Percentiles rank a stretch among this genome's conserved stretches.
These are phyloP conservation scores for Tubosaeta sp. DNA, from an alignment of 768 basidiomycete species.

Conservation along the genomic window DNA sequence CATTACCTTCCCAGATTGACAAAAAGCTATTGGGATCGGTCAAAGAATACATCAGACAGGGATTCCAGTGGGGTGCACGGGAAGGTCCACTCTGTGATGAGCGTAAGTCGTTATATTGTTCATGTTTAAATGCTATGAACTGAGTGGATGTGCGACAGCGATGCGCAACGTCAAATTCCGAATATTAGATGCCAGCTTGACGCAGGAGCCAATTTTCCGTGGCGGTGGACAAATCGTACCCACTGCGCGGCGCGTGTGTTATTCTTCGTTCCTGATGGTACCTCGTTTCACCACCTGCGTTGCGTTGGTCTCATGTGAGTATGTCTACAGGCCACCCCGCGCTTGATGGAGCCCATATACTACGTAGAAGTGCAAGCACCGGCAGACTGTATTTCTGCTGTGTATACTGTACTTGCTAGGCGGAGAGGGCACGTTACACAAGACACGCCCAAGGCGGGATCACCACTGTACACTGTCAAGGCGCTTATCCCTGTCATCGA, in stretches of 20 bases:
- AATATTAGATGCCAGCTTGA: conserved; percentile 85
- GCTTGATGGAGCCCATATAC: conserved; percentile 96
- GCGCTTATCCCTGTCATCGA: conserved; percentile 98
- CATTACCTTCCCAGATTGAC: conserved; percentile 93
- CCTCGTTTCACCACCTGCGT: conserved; percentile 8
- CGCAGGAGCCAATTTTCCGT: conserved; percentile 95
- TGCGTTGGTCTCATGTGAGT: not conserved
- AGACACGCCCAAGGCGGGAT: conserved; percentile 96
- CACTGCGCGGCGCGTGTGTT: conserved; percentile 97
- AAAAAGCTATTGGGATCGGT: conserved; percentile 87
- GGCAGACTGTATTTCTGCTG: conserved; percentile 96
- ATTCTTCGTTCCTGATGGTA: conserved; percentile 98
- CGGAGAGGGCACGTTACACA: conserved; percentile 99
- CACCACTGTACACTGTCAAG: conserved; percentile 96
- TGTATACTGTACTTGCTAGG: conserved; percentile 97
- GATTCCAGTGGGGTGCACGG: conserved; percentile 98
- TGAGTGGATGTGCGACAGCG: conserved; percentile 44
- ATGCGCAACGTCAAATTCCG: conserved; percentile 99
- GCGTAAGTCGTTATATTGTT: conserved; percentile 57
- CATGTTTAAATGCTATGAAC: not conserved
- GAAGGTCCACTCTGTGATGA: conserved; percentile 98
- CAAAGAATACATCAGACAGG: conserved; percentile 95
- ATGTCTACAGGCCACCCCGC: conserved; percentile 78
- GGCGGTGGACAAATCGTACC: conserved; percentile 99
- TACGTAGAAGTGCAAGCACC: conserved; percentile 99